Conservation (phyloP, 805 yeast genomes). For the Jamesozyma piceae region DNA sequence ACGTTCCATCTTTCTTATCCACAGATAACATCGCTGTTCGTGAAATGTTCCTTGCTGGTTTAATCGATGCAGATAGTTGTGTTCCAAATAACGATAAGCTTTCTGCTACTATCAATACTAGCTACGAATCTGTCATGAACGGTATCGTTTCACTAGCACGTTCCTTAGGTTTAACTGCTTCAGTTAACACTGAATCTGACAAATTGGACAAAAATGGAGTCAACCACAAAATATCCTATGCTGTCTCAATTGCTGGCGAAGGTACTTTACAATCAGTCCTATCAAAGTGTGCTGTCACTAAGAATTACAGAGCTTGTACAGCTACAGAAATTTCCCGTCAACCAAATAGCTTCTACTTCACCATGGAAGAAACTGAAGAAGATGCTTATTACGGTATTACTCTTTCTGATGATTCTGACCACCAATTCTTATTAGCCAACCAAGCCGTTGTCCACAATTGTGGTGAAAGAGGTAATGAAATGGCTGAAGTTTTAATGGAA, state of each 20-base stretch:
- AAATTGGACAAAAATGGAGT: conserved; percentile 1
- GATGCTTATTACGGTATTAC: conserved; percentile 39
- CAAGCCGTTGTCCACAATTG: conserved; percentile 35
- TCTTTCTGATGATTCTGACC: conserved; percentile 33
- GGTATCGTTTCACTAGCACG: conserved; percentile 33
- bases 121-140: conserved; percentile 18
- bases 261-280: conserved; percentile 21
- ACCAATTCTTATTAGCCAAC: conserved; percentile 35
- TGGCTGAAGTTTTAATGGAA: conserved; percentile 99
- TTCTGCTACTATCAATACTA: conserved; percentile 25
- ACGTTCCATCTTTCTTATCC: conserved; percentile 27
- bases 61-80: conserved; percentile 32
- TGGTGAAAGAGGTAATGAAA: conserved; percentile 97
- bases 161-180: conserved; percentile 34
- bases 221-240: conserved; percentile 6
- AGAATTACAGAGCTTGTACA: background rate
- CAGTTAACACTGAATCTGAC: conserved; percentile 11
- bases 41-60: conserved; percentile 37
- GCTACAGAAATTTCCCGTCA: conserved; percentile 1
- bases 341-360: conserved; percentile 24
- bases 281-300: conserved; percentile 18
- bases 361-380: conserved; percentile 19
- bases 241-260: conserved; percentile 19
- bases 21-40: conserved; percentile 31
- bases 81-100: conserved; percentile 8